A percentile compares a stretch with the other conserved stretches of the same genome.
Conservation (phyloP, 352 stramenopile species). For the Globisporangium yorkense region DNA sequence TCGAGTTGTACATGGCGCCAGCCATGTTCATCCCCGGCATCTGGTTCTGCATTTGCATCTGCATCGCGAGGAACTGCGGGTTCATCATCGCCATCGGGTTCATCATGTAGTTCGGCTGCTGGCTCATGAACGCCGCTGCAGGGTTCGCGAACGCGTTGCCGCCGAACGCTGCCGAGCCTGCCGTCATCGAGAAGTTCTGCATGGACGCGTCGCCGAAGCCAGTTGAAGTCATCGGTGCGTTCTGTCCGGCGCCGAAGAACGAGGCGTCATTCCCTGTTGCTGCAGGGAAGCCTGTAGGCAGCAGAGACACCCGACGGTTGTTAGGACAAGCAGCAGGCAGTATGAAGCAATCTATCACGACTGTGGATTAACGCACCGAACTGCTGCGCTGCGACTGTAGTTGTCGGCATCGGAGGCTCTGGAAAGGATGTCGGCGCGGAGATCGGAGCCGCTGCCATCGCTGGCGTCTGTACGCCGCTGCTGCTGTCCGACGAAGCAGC, state of each 20-base stretch:
- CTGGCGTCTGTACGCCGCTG: neutral
- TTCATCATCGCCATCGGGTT: constrained; percentile 43
- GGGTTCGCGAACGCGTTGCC: constrained; percentile 25
- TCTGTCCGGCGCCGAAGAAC: constrained; percentile 13
- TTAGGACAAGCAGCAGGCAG: neutral
- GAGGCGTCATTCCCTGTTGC: neutral
- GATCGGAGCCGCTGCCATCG: neutral
- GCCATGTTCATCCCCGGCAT: constrained; percentile 42
- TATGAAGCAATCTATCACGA: neutral
- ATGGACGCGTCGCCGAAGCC: constrained; percentile 19
- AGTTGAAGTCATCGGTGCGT: constrained; percentile 11
- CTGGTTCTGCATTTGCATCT: constrained; percentile 47
- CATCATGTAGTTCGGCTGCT: constrained; percentile 43
- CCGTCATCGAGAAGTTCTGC: constrained; percentile 9
- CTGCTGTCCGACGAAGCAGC: neutral
- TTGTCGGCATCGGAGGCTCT: constrained; percentile 30
- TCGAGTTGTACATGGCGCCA: constrained; percentile 33
- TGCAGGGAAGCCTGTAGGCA: neutral
- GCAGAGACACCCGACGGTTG: neutral
- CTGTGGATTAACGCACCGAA: constrained; percentile 5
- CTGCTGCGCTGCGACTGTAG: constrained; percentile 5
- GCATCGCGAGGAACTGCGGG: constrained; percentile 50
- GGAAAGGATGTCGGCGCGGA: constrained; percentile 31
- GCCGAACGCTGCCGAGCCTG: constrained; percentile 21
- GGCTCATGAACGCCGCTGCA: constrained; percentile 22